Evolutionary conservation across 2,329 filamentous ascomycete species (phyloP), one percentile per base, ranked within the genome.

Genomic region (Capronia americana): DNA sequence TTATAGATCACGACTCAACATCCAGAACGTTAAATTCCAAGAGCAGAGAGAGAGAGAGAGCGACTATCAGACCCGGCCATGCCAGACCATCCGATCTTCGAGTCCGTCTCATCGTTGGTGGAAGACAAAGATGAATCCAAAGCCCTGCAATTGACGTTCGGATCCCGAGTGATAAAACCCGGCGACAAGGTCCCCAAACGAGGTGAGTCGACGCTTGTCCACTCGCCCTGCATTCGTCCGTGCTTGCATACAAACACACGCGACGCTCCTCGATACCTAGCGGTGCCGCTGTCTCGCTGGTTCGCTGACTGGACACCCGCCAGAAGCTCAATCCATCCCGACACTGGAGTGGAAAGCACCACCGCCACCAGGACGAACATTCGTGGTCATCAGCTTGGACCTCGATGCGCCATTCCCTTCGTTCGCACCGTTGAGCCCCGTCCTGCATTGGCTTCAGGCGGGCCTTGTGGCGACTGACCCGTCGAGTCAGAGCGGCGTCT

Each of bases 361-460:
- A 11, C 17, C 44, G 20, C 7, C 44, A 11, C 17, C 61, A 23
- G 54, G 28, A 11, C 41, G 69, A 57, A 74, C 69, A 12, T 76
- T 76, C 24, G 34, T 77, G 8, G 59, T 73, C 23, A 62, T 77
- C 30, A 28, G 63, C 30, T 63, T 77, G 12, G 76, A 77, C 38
- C 69, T 75, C 46, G 76, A 77, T 23, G 75, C 74, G 0, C 76
- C 76, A 1, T 77, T 76, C 64, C 74, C 74, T 0, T 73, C 73
- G 3, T 73, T 74, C 20, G 53, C 30, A 3, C 24, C 74, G 2
- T 66, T 77, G 11, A 66, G 74, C 2, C 76, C 76, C 1, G 73
- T 76, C 24, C 69, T 77, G 10, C 76, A 77, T 64, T 77, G 75
- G 75, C 73, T 77, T 8, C 75, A 77, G 32, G 70, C 74, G 7